Base-by-base conservation (phyloP, 2,329 filamentous ascomycete species). In the Fusarium verticillioides region DNA sequence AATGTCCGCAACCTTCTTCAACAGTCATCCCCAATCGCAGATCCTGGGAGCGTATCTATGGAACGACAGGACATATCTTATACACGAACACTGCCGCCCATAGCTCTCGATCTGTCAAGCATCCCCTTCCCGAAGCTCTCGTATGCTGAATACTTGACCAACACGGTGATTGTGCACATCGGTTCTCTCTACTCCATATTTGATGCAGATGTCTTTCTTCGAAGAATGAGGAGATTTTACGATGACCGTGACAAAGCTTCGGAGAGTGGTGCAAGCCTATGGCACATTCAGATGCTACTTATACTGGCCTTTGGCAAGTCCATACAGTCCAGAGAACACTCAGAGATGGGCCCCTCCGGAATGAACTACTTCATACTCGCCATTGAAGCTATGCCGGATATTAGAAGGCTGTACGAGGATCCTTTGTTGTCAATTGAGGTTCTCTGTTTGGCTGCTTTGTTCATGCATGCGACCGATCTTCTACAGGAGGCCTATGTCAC, bases 1-100 rank as follows among this genome's bases (percentile, higher is more conserved):
- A 75, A 70, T 36, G 72, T 75, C 12, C 62, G 72, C 37, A 75
- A 75, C 11, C 72, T 75, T 32, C 68, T 75, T 16, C 72, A 75
- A 36, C 62, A 59, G 30, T 65, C 66, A 13, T 63, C 69, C 4
- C 59, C 62, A 7, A 53, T 64, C 5, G 57, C 65, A 32, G 72
- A 75, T 12, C 72, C 72, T 3, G 57, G 44, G 1, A 73, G 60
- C 5, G 53, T 64, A 13, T 73, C 72, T 19, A 61, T 72, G 21
- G 72, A 75, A 30, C 66, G 72, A 4, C 60, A 70, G 5, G 72
- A 75, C 9, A 63, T 67, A 40, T 75, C 69, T 3, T 75, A 75
- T 46, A 62, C 58, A 11, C 72, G 65, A 13, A 53, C 46, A 23
- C 26, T 75, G 2, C 69, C 72, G 2, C 62, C 65, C 1, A 75